Percentiles rank a stretch among this genome's conserved stretches.
These are phyloP conservation scores for Eucalyptus rudis DNA, from an alignment of 345 rosid genomes.

Conservation along the genomic window DNA sequence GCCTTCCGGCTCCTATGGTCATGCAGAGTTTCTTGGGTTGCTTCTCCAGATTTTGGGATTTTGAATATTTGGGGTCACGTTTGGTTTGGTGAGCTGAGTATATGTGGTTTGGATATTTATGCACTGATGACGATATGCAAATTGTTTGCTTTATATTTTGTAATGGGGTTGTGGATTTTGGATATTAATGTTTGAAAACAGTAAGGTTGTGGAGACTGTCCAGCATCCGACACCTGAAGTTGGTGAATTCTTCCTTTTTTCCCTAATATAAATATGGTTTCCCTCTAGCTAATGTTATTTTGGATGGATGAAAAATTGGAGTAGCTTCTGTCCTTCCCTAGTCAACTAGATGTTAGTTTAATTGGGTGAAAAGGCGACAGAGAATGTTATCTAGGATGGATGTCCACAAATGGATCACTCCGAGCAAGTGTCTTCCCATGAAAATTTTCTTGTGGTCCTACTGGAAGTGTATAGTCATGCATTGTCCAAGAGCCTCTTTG, in stretches of 20 bases:
- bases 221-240: background rate
- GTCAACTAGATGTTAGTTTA: background rate
- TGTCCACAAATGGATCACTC: background rate
- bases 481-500: background rate
- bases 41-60: background rate
- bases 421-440: background rate
- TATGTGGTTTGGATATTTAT: background rate
- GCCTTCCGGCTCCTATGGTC: background rate
- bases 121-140: background rate
- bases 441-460: background rate
- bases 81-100: background rate
- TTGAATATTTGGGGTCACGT: background rate
- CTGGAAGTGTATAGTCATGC: background rate
- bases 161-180: background rate
- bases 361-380: background rate
- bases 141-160: background rate
- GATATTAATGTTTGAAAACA: background rate
- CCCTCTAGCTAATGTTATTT: background rate
- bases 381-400: background rate
- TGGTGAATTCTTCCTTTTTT: background rate
- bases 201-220: background rate
- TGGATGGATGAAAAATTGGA: background rate
- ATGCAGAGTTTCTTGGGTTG: background rate
- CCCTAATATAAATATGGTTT: background rate
- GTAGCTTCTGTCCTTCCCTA: background rate